Evolutionary conservation across 768 basidiomycete species (phyloP).

Genomic region (Tylopilus rubrobrunneus): DNA sequence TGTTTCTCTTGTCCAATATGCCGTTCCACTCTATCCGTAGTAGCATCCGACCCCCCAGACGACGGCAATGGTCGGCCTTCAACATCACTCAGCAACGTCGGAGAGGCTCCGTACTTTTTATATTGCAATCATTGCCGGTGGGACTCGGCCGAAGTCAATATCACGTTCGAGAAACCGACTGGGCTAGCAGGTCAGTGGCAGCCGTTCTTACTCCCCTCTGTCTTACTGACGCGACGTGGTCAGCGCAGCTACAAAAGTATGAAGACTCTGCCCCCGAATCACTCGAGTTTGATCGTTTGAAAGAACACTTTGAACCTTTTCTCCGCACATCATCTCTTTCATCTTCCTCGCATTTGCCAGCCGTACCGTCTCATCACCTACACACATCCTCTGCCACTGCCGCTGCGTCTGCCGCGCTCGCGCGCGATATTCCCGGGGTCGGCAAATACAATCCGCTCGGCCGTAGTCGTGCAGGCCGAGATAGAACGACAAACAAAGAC

Average conservation of each 20-base stretch:
- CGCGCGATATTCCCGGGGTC: slow-evolving; percentile 83
- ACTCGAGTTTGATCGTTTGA: slow-evolving; percentile 89
- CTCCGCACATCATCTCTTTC: slow-evolving; percentile 78
- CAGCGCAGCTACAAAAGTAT: slow-evolving; percentile 87
- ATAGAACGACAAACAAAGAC: slow-evolving; percentile 65
- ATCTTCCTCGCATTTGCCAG: slow-evolving; percentile 54
- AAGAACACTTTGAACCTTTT: slow-evolving; percentile 96
- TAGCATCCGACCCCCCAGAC: slow-evolving; percentile 81
- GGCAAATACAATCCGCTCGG: slow-evolving; percentile 68
- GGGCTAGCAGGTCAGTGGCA: slow-evolving; percentile 76
- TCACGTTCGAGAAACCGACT: slow-evolving; percentile 95
- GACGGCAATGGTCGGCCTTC: slow-evolving; percentile 51
- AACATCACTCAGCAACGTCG: slow-evolving; percentile 54
- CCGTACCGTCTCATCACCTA: slow-evolving; percentile 59
- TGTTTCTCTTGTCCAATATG: slow-evolving; percentile 97
- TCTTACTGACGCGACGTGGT: slow-evolving; percentile 1
- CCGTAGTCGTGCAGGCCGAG: slow-evolving; percentile 47
- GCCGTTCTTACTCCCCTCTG: not conserved
- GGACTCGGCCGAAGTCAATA: slow-evolving; percentile 89
- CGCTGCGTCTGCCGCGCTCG: slow-evolving; percentile 84
- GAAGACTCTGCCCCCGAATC: slow-evolving; percentile 84
- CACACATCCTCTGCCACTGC: slow-evolving; percentile 82
- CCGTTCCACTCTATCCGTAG: slow-evolving; percentile 82
- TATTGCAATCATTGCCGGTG: slow-evolving; percentile 92
- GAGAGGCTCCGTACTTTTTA: slow-evolving; percentile 87